Evolutionary conservation across 148 eudicot species (phyloP), one percentile per base, ranked within the genome.

Genomic region (Salicornia ramosissima): DNA sequence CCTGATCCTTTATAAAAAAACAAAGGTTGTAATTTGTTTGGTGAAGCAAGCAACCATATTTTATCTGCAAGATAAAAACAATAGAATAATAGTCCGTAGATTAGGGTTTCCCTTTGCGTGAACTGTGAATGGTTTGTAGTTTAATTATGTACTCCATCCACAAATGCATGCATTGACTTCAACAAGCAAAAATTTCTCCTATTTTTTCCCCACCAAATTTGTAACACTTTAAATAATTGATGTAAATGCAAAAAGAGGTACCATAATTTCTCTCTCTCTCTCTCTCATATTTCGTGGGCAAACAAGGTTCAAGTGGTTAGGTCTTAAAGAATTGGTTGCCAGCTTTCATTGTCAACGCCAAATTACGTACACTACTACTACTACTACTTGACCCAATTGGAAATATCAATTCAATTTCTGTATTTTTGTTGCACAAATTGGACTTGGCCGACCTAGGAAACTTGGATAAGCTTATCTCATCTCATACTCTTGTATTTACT

Each of bases 91-190:
- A 36, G n/a, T n/a, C 40, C 8, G 0, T 45, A 33, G 49, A 64
- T 50, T 61, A 52, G 70, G 62, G 22, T 36, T 5, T 21, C 55
- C 28, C 29, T 71, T 71, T 36, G 31, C 29, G 40, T 62, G 64
- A 34, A 6, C 13, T 68, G 39, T 54, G 2, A 2, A 14, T 66
- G 11, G 69, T 29, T 36, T 39, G 39, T 25, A n/a, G 62, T 40
- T 47, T n/a, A n/a, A n/a, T n/a, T 42, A n/a, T 65, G 52, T 9
- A 10, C 63, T 19, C 34, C 39, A 9, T 34, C 34, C 39, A 9
- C 21, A n/a, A 22, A 64, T 40, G 46, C 54, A 29, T 73, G 64
- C 49, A 64, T 72, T 64, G 75, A 63, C 69, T 51, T 50, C 7
- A 60, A 19, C 64, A 60, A 26, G 45, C 43, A 34, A 60, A 31